phyloP scores from a whole-genome alignment of 2,329 filamentous ascomycete species.

The Escovopsis sp. region DNA sequence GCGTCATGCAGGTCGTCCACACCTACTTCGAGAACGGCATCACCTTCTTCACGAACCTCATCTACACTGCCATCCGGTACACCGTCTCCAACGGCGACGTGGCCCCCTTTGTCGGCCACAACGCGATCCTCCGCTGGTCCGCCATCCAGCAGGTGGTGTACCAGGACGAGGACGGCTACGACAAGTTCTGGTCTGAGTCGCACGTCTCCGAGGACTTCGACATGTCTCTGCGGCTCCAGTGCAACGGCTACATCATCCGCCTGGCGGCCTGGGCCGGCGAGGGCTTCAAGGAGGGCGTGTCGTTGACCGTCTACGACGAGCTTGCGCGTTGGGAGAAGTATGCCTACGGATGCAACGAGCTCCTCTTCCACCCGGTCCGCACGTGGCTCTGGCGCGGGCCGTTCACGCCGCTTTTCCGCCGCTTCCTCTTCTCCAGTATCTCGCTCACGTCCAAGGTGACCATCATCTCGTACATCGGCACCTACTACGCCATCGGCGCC shows the following conservation, averaged over 20 bases:
- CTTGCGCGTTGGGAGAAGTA: constrained; percentile 78
- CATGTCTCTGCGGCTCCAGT: constrained; percentile 64
- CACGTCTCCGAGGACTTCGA: constrained; percentile 74
- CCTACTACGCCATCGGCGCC: constrained; percentile 64
- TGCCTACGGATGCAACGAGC: constrained; percentile 69
- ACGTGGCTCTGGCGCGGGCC: constrained; percentile 60
- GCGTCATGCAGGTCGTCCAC: constrained; percentile 64
- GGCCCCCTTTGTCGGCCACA: constrained; percentile 69
- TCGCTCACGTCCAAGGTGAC: constrained; percentile 62
- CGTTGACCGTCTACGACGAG: constrained; percentile 72
- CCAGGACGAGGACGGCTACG: constrained; percentile 51
- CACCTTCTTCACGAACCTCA: constrained; percentile 57
- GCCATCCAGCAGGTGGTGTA: constrained; percentile 62
- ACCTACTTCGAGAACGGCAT: constrained; percentile 59
- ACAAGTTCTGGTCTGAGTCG: constrained; percentile 70
- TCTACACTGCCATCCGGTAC: constrained; percentile 64
- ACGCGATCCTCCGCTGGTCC: constrained; percentile 60
- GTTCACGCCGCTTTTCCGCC: constrained; percentile 64
- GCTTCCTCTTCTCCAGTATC: constrained; percentile 58
- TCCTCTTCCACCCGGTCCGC: constrained; percentile 63
- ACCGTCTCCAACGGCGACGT: constrained; percentile 66
- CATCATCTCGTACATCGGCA: constrained; percentile 62
- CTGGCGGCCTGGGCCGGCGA: constrained; percentile 58
- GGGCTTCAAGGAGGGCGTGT: constrained; percentile 74
- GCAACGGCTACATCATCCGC: constrained; percentile 56